phyloP scores from a whole-genome alignment of 345 rosid species.

The Corchorus capsularis region DNA sequence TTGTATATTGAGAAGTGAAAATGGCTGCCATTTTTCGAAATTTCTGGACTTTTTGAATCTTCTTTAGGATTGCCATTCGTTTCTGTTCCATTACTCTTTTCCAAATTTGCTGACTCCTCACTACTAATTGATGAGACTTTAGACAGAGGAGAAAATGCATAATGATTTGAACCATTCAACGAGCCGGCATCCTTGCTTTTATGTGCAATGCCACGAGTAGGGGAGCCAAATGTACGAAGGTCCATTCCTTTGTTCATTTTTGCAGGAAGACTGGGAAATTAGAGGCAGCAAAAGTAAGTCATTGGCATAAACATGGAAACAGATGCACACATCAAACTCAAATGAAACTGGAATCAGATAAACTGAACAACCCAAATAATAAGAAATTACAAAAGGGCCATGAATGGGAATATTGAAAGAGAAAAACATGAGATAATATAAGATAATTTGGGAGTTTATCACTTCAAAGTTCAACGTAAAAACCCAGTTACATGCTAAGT shows the following conservation, averaged over 20 bases:
- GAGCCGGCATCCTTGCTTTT: constrained; percentile 41
- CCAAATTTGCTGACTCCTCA: constrained; percentile 26
- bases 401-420: background rate
- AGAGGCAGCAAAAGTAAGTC: constrained; percentile 15
- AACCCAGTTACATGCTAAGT: background rate
- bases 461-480: background rate
- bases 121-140: constrained; percentile 40
- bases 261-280: constrained; percentile 60
- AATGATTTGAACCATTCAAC: constrained; percentile 29
- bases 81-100: constrained; percentile 33
- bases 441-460: background rate
- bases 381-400: background rate
- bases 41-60: constrained; percentile 37
- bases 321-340: background rate
- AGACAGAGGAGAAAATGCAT: constrained; percentile 46
- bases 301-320: background rate
- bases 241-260: constrained; percentile 51
- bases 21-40: constrained; percentile 28
- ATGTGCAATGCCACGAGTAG: constrained; percentile 27
- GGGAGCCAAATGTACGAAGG: constrained; percentile 59
- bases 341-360: background rate
- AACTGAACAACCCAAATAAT: background rate
- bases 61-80: constrained; percentile 22
- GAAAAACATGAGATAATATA: background rate
- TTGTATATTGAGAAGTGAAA: constrained; percentile 93